Percentiles rank a stretch among this genome's conserved stretches.
Evolutionary conservation across 2,329 filamentous ascomycete genomes (phyloP).

Genomic region (Didymella lethalis): DNA sequence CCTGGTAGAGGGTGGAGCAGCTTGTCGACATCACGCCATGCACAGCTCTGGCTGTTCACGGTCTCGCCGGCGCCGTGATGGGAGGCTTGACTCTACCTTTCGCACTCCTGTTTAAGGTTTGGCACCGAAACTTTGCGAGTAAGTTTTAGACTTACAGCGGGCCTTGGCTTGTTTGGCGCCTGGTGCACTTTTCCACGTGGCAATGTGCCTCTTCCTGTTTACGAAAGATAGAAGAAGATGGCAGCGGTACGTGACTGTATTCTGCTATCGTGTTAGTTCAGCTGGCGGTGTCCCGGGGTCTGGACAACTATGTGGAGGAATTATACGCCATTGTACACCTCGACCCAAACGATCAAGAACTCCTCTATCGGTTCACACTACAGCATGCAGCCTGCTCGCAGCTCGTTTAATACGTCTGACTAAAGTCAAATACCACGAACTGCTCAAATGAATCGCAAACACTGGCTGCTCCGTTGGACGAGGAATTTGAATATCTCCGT

Average conservation of each 20-base stretch:
- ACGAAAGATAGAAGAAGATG: not conserved
- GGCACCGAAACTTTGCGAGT: slow-evolving; percentile 8
- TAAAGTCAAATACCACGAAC: not conserved
- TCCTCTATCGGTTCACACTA: too few relatives aligned
- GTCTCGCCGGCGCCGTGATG: slow-evolving; percentile 1
- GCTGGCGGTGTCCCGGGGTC: not conserved
- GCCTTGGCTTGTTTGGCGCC: slow-evolving; percentile 4
- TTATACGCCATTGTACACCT: not conserved
- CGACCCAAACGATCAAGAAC: not conserved
- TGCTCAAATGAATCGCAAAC: slow-evolving; percentile 6
- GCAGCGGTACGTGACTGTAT: not conserved
- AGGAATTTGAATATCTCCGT: not conserved
- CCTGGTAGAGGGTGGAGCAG: not conserved
- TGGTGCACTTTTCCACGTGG: slow-evolving; percentile 5
- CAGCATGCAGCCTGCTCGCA: not conserved
- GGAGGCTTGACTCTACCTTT: slow-evolving; percentile 8
- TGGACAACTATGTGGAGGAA: not conserved
- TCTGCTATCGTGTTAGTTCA: not conserved
- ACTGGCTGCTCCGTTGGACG: not conserved
- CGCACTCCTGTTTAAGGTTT: not conserved
- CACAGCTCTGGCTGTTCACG: not conserved
- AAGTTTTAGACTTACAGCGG: slow-evolving; percentile 11
- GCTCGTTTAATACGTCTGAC: not conserved
- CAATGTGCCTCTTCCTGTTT: not conserved
- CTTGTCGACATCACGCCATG: not conserved